Evolutionary conservation across 2,329 filamentous ascomycete genomes (phyloP), one percentile per base, ranked within the genome.

Genomic region (Aureobasidium sp.): DNA sequence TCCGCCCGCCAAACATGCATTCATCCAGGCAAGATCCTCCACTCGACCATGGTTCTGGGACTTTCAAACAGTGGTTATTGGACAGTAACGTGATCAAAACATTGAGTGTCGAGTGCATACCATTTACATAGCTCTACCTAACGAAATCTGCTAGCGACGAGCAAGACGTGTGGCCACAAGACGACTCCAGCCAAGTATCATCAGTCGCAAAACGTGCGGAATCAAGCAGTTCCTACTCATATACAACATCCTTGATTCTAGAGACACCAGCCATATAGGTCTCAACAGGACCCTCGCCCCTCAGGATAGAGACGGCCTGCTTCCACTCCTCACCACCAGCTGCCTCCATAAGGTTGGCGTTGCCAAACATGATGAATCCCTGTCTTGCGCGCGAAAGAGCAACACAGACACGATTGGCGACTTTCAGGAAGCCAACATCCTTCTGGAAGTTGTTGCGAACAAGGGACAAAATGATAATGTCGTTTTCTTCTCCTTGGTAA

Each of bases 401-500:
- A 41, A 87, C 85, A 63, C 84, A 87, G 15, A 84, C 79, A 63
- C 85, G 78, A 65, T 87, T 87, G 39, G 80, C 78, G 13, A 88
- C 84, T 1, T 81, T 79, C 1, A 96, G 78, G 67, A 96, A 97
- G 0, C 92, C 92, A 34, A 91, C 86, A 0, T 78, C 76, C 5
- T 76, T 70, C 1, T 75, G 68, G 1, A 70, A 66, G 39, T 87
- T 88, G 66, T 87, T 91, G 47, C 92, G 83, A 3, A 94, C 91
- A 0, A 96, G 77, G 0, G 91, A 96, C 0, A 96, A 77, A 1
- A 96, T 71, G 10, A 97, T 80, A 9, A 96, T 79, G 27, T 92
- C 88, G 65, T 96, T 96, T 71, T 96, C 91, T 68, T 96, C 91
- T 13, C 91, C 91, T 72, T 96, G 91, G 69, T 93, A 96, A 0